Base-by-base conservation (phyloP, 2,329 filamentous ascomycete genomes). In the Colletotrichum ledebouriae region DNA sequence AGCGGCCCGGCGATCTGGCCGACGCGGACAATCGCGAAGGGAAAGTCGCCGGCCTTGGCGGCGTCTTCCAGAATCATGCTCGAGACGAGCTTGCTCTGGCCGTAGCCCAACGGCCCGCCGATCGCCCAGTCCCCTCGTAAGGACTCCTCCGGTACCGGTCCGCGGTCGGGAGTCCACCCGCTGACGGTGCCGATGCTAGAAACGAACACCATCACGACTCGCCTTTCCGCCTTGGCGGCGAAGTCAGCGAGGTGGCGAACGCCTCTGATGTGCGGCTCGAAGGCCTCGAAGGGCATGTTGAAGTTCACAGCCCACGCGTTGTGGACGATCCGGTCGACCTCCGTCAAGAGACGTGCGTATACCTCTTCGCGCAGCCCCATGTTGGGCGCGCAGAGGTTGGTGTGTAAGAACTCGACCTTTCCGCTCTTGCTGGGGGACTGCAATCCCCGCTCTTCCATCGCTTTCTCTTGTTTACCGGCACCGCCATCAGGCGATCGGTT, bases 281-380 rank as follows among this genome's bases (percentile, higher is more conserved):
- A 88, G 0, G 81, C 84, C 25, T 79, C 76, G 6, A 87, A 67
- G 0, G 80, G 75, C 17, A 86, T 80, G 73, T 84, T 86, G 73
- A 83, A 85, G 74, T 86, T 85, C 75, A 88, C 86, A 0, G 75
- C 74, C 76, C 75, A 78, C 12, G 85, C 84, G 70, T 85, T 87
- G 75, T 88, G 86, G 55, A 86, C 82, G 17, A 87, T 75, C 10
- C 80, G 79, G 58, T 85, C 83, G 0, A 78, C 78, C 0, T 81
- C 75, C 9, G 73, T 59, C 3, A 82, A 73, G 2, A 86, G 34
- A 5, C 65, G 65, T 2, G 47, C 58, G 12, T 62, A 62, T 6
- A 67, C 63, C 5, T 55, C 49, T 6, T 46, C n/a, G 1, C 52
- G 25, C 15, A 69, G 39, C 1, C 67, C 67, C 63, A 69, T 47